Conservation (phyloP, 768 basidiomycete species). For the Dentipellis fragilis region DNA sequence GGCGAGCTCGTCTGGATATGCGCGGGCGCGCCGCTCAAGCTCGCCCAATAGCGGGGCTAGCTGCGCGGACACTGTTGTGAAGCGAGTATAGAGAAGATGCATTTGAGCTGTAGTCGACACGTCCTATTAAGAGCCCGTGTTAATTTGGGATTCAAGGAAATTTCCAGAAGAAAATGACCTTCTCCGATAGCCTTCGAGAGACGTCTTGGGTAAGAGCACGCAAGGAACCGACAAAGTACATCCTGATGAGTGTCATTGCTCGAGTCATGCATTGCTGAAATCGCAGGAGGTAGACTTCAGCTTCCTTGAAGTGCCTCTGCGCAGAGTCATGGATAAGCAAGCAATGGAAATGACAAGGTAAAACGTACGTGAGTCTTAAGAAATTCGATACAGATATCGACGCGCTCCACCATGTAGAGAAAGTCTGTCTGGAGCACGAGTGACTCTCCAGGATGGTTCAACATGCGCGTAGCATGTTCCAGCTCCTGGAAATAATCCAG, state of each 20-base stretch:
- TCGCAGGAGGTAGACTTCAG: conserved; percentile 88
- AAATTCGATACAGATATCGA: conserved; percentile 91
- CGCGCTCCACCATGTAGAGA: conserved; percentile 90
- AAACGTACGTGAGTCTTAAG: conserved; percentile 71
- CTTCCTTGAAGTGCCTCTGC: conserved; percentile 85
- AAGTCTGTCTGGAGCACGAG: conserved; percentile 89
- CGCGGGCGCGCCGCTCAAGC: conserved; percentile 65
- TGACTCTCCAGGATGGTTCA: conserved; percentile 89
- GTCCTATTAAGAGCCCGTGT: neutral
- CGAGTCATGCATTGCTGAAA: conserved; percentile 98
- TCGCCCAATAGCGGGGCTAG: conserved; percentile 75
- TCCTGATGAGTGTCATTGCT: conserved; percentile 96
- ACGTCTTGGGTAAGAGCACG: conserved; percentile 73
- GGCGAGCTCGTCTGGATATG: conserved; percentile 78
- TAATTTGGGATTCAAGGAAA: neutral
- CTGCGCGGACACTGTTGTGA: conserved; percentile 58
- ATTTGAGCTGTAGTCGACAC: conserved; percentile 62
- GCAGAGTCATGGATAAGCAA: neutral
- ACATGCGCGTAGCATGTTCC: conserved; percentile 84
- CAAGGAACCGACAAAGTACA: conserved; percentile 87
- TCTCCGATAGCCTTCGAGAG: conserved; percentile 59
- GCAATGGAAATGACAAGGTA: neutral
- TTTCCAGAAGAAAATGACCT: conserved; percentile 30
- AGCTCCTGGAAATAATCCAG: conserved; percentile 93
- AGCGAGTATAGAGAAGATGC: conserved; percentile 87